These are phyloP conservation scores for Meyerozyma elateridarum DNA, from an alignment of 1,139 yeast genomes.

Conservation along the genomic window DNA sequence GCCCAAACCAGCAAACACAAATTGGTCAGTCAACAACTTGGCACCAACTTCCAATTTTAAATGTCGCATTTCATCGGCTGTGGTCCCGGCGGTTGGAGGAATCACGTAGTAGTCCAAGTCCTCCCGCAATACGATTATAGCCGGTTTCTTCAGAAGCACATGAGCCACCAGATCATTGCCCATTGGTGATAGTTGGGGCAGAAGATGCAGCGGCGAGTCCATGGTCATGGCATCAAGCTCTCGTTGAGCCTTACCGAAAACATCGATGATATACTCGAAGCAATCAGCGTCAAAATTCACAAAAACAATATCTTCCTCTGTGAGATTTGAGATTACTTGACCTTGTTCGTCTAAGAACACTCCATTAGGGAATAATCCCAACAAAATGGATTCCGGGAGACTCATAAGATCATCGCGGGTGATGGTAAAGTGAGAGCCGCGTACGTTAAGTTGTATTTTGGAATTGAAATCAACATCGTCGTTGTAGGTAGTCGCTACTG, in stretches of 20 bases:
- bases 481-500: slow-evolving; percentile 15
- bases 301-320: slow-evolving; percentile 71
- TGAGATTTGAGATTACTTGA: slow-evolving; percentile 67
- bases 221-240: slow-evolving; percentile 31
- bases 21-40: slow-evolving; percentile 46
- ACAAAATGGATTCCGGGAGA: slow-evolving; percentile 81
- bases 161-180: slow-evolving; percentile 22
- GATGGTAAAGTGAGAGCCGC: slow-evolving; percentile 63
- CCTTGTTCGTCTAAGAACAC: slow-evolving; percentile 74
- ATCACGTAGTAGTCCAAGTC: slow-evolving; percentile 92
- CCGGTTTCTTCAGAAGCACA: slow-evolving; percentile 75
- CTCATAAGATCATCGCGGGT: slow-evolving; percentile 87
- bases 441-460: slow-evolving; percentile 58
- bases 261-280: slow-evolving; percentile 73
- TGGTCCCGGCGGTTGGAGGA: slow-evolving; percentile 59
- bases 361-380: slow-evolving; percentile 88
- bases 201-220: slow-evolving; percentile 3
- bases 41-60: slow-evolving; percentile 65
- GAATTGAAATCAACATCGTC: slow-evolving; percentile 53
- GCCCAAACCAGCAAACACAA: slow-evolving; percentile 73
- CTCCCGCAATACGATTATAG: slow-evolving; percentile 87
- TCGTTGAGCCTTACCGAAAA: slow-evolving; percentile 47
- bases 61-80: slow-evolving; percentile 50
- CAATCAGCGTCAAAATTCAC: slow-evolving; percentile 86
- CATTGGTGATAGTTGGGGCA: slow-evolving; percentile 19